Percentiles rank a stretch among this genome's conserved stretches.
These are phyloP conservation scores for Blastomyces gilchristii DNA, from an alignment of 2,329 filamentous ascomycete genomes.

Conservation along the genomic window DNA sequence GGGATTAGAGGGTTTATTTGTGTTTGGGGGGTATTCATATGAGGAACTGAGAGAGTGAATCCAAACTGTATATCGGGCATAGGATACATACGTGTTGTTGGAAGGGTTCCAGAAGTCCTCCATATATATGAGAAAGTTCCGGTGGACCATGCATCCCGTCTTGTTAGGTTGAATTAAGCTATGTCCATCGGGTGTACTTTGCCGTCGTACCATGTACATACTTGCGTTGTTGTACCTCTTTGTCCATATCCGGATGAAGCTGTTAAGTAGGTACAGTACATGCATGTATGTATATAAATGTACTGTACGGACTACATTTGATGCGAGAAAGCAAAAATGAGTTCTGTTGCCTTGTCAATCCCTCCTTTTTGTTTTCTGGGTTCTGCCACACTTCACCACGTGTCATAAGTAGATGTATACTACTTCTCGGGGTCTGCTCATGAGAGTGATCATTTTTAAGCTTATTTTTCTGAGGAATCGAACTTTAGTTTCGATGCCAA, in stretches of 20 bases:
- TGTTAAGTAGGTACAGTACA: not conserved
- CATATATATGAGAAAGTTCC: not conserved
- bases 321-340: not conserved
- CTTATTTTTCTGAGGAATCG: not conserved
- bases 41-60: not conserved
- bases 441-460: not conserved
- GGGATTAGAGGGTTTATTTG: no score
- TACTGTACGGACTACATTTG: not conserved
- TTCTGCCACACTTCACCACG: not conserved
- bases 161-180: slow-evolving; percentile 3
- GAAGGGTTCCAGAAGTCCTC: not conserved
- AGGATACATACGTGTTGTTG: not conserved
- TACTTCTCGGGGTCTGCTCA: no score
- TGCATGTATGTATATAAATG: not conserved
- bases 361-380: not conserved
- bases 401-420: not conserved
- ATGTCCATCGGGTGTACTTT: not conserved
- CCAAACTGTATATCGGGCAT: not conserved
- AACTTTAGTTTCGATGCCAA: not conserved
- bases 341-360: not conserved
- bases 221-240: not conserved
- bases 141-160: not conserved
- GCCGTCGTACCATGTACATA: not conserved
- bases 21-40: not conserved
- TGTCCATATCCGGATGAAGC: not conserved